Percentiles rank a stretch among this genome's conserved stretches.
These are phyloP conservation scores for Bipolaris cookei DNA, from an alignment of 2,329 filamentous ascomycete species.

Conservation along the genomic window DNA sequence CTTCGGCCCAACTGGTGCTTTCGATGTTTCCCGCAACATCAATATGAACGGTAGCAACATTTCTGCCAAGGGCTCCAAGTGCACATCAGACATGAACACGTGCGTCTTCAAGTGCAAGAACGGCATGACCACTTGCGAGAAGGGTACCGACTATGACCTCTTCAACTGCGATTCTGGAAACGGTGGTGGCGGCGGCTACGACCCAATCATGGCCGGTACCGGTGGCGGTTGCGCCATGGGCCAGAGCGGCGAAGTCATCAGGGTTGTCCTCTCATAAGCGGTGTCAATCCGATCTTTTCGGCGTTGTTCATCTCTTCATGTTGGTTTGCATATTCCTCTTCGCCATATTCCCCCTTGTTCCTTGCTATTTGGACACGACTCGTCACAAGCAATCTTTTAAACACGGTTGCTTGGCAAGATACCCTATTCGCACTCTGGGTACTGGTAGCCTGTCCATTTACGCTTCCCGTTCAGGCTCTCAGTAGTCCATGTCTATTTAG, in stretches of 20 bases:
- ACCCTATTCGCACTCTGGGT: conserved; percentile 24
- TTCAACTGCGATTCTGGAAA: conserved; percentile 41
- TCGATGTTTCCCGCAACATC: conserved; percentile 54
- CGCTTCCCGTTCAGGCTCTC: conserved; percentile 20
- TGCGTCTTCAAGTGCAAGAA: conserved; percentile 55
- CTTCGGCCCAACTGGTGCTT: conserved; percentile 48
- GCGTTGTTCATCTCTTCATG: conserved; percentile 20
- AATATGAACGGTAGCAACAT: conserved; percentile 54
- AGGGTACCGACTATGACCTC: conserved; percentile 49
- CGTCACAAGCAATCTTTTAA: conserved; percentile 14
- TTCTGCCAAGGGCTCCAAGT: conserved; percentile 49
- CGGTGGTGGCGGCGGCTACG: conserved; percentile 40
- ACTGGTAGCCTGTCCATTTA: conserved; percentile 25
- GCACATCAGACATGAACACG: conserved; percentile 50
- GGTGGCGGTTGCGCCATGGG: conserved; percentile 45
- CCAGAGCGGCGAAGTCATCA: conserved; percentile 33
- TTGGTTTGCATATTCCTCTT: conserved; percentile 26
- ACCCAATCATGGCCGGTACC: conserved; percentile 33
- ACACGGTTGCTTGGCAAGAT: conserved; percentile 21
- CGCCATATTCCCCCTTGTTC: conserved; percentile 29
- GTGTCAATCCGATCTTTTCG: conserved; percentile 11
- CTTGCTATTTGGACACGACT: conserved; percentile 25
- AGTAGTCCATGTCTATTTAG: conserved; percentile 32
- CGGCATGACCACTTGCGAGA: conserved; percentile 41
- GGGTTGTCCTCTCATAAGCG: conserved; percentile 34